Evolutionary conservation across 73 alveolate species (phyloP).

Genomic region (Paraurostyla sp.): DNA sequence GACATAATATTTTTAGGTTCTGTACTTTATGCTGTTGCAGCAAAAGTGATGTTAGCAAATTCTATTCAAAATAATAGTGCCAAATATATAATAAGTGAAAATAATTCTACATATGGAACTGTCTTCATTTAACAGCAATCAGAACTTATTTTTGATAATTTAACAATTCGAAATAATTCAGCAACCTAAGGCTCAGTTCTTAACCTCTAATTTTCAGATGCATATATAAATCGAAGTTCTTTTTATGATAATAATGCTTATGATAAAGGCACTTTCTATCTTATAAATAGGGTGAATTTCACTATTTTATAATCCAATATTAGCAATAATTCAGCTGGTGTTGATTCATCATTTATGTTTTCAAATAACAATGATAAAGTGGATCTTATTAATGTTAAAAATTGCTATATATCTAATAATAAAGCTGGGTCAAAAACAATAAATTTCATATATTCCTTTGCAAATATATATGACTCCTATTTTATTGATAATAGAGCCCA

Average conservation of each 20-base stretch:
- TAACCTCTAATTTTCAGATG: neutral
- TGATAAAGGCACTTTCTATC: constrained; percentile 2
- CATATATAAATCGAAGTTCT: neutral
- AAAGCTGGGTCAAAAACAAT: constrained; percentile 34
- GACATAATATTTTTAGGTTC: too few species aligned
- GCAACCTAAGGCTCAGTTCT: constrained; percentile 32
- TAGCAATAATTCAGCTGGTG: neutral
- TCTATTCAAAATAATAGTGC: neutral
- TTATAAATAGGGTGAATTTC: neutral
- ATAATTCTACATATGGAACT: constrained; percentile 33
- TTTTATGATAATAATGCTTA: neutral
- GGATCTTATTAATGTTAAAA: neutral
- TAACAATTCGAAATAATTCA: neutral
- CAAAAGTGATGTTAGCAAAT: neutral
- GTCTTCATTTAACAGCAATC: neutral
- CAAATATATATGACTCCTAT: neutral
- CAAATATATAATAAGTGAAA: neutral
- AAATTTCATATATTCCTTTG: neutral
- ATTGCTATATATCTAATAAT: neutral
- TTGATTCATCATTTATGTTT: constrained; percentile 7
- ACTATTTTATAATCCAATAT: neutral
- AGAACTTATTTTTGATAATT: neutral
- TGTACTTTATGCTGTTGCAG: neutral
- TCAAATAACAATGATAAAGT: neutral
- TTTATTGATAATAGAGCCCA: constrained; percentile 8